Base-by-base conservation (phyloP, 129 eudicot species). In the Cynara cardunculus region DNA sequence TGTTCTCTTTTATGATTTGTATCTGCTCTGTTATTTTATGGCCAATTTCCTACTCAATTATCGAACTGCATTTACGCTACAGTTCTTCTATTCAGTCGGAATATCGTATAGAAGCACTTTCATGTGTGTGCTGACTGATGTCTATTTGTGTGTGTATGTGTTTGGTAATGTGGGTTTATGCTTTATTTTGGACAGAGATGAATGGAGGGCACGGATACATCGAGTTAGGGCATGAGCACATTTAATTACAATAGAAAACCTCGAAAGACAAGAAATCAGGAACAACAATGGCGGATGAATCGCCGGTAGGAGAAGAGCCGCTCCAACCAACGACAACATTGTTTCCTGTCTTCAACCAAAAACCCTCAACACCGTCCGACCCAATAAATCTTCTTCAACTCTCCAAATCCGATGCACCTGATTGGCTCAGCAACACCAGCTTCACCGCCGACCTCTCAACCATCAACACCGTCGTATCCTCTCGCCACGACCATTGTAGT, bases 371-470 rank as follows among this genome's bases (percentile, higher is more conserved):
- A 32, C 4, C 53, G 1, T 37, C 83, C 1, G 6, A 74, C n/a
- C 27, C 84, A 68, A 37, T 19, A 27, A 83, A 78, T 61, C 78
- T 73, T 39, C 73, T 76, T 18, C 78, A 84, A 73, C 0, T 72
- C 75, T 61, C 69, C 65, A 78, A 80, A 67, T 35, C 53, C 76
- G 32, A 44, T 72, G 22, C 89, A n/a, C 75, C 86, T 12, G 25
- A 34, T 73, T 94, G 97, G 97, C 98, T 91, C 46, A 39, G 49
- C 65, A 91, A 87, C 85, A 19, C 89, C 78, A 94, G 98, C 89
- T 94, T 94, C 90, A 90, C 92, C 83, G 34, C 90, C 85, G 88
- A 94, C 89, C 71, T 90, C 77, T 82, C 97, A 76, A 71, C 83
- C 84, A 83, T 94, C 35, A 87, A 87, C 86, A 85, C 84, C 73